Evolutionary conservation across 169 alveolate genomes (phyloP).

Genomic region (Eimeria falciformis): DNA sequence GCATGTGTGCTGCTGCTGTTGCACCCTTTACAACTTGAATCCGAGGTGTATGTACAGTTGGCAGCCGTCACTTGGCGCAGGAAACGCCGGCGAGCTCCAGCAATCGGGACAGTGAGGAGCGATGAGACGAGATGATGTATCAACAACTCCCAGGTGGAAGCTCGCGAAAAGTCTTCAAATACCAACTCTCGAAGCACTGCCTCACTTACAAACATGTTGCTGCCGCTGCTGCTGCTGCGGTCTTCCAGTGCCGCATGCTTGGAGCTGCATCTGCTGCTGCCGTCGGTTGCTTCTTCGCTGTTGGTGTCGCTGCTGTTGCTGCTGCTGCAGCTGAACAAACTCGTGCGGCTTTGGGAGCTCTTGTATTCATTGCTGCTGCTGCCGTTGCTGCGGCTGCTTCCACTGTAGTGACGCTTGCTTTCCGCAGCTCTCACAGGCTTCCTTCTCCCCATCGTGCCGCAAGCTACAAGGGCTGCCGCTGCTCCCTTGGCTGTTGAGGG

Average conservation of each 20-base stretch:
- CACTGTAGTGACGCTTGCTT: background rate
- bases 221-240: background rate
- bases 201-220: slow-evolving; percentile 10
- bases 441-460: no score
- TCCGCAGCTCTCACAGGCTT: no score
- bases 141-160: slow-evolving; percentile 43
- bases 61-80: slow-evolving; percentile 27
- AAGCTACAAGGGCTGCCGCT: no score
- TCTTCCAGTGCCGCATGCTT: no score
- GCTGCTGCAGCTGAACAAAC: background rate
- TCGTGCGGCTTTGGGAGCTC: no score
- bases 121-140: background rate
- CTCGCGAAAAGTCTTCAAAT: slow-evolving; percentile 52
- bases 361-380: background rate
- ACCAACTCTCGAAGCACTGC: slow-evolving; percentile 28
- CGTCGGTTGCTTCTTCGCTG: background rate
- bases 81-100: slow-evolving; percentile 19
- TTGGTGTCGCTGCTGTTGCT: background rate
- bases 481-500: no score
- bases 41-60: background rate
- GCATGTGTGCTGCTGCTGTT: slow-evolving; percentile 51
- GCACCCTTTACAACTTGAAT: no score
- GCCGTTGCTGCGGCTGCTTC: background rate
- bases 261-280: slow-evolving; percentile 2
- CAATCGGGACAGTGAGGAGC: background rate